phyloP scores from a whole-genome alignment of 805 yeast species.

The Kazachstania psychrophila region DNA sequence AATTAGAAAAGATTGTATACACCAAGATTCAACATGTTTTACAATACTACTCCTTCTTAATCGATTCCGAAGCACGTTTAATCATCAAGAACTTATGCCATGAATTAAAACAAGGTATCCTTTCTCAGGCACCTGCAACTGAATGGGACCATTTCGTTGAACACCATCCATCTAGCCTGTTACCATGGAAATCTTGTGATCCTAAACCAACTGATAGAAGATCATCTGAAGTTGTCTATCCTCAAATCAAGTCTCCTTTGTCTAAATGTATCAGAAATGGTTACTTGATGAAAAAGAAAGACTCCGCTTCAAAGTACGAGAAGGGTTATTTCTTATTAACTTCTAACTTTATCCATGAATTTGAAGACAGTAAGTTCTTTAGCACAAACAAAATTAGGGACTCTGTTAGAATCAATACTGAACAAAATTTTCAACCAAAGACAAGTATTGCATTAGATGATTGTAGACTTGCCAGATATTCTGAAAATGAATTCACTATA shows the following conservation, averaged over 20 bases:
- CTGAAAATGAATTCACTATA: slow-evolving; percentile 38
- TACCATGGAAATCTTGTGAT: slow-evolving; percentile 30
- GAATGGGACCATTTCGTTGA: slow-evolving; percentile 65
- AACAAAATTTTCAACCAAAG: not conserved
- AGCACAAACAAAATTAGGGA: not conserved
- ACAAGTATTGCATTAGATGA: slow-evolving; percentile 2
- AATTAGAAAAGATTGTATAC: slow-evolving; percentile 53
- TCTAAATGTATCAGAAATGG: slow-evolving; percentile 51
- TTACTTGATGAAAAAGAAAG: slow-evolving; percentile 32
- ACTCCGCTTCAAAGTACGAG: not conserved
- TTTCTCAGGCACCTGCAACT: slow-evolving; percentile 42
- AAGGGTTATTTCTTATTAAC: slow-evolving; percentile 56
- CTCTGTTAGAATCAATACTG: not conserved
- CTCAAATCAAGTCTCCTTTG: slow-evolving; percentile 41
- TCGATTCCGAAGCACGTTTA: slow-evolving; percentile 44
- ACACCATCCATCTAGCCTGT: slow-evolving; percentile 32
- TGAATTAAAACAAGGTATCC: slow-evolving; percentile 36
- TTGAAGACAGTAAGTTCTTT: slow-evolving; percentile 33
- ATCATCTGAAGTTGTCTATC: slow-evolving; percentile 40
- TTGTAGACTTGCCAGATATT: slow-evolving; percentile 26
- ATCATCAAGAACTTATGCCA: slow-evolving; percentile 42
- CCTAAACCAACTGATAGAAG: slow-evolving; percentile 35
- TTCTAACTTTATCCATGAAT: slow-evolving; percentile 57
- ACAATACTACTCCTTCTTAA: slow-evolving; percentile 39
- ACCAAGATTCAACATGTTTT: slow-evolving; percentile 50